Conservation (phyloP, 306 rosid genomes). For the Dryas alaskensis region DNA sequence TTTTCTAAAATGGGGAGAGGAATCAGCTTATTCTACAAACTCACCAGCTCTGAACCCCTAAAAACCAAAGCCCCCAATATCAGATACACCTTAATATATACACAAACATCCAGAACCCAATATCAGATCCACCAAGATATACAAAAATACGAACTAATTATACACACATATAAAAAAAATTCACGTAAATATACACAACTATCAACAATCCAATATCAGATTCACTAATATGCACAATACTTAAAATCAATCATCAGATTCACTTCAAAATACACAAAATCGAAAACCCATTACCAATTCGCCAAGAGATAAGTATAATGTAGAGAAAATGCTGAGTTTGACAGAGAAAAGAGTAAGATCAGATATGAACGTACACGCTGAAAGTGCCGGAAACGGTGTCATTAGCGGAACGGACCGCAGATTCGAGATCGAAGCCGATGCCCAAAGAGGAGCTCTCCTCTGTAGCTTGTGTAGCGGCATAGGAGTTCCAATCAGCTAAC, state of each 20-base stretch:
- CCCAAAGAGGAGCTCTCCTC: constrained; percentile 41
- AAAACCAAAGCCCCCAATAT: not conserved
- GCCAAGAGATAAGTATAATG: not conserved
- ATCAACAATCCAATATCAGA: not conserved
- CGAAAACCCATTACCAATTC: not conserved
- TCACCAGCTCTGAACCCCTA: constrained; percentile 14
- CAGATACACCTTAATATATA: not conserved
- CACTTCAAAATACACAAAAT: not conserved
- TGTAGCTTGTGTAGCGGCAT: constrained; percentile 59
- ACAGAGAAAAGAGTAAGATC: not conserved
- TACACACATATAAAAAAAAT: not conserved
- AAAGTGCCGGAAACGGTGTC: constrained; percentile 82
- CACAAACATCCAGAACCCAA: not conserved
- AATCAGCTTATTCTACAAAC: not conserved
- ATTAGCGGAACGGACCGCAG: constrained; percentile 89
- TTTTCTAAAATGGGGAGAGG: not conserved
- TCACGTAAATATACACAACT: not conserved
- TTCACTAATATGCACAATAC: not conserved
- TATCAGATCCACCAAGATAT: not conserved
- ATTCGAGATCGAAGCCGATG: constrained; percentile 77
- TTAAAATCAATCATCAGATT: not conserved
- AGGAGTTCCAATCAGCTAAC: constrained; percentile 80
- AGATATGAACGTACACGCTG: constrained; percentile 58
- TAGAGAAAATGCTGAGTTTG: not conserved
- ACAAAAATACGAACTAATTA: not conserved